A percentile compares a stretch with the other conserved stretches of the same genome.
Conservation (phyloP, 2,329 filamentous ascomycete species). For the Fusarium sp. region DNA sequence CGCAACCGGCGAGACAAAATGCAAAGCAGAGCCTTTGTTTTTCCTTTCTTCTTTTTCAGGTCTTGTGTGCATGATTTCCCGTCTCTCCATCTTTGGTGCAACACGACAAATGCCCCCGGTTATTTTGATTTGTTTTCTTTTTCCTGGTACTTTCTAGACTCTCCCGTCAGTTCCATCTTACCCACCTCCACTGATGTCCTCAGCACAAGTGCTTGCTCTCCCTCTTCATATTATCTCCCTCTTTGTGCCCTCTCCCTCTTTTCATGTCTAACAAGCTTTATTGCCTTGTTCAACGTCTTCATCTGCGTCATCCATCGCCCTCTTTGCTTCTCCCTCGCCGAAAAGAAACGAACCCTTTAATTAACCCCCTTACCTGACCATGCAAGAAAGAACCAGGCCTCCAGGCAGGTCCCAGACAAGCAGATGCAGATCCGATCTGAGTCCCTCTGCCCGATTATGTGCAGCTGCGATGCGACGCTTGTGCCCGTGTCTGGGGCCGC, state of each 20-base stretch:
- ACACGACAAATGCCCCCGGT: background rate
- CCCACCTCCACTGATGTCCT: constrained; percentile 2
- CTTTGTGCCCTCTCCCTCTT: constrained; percentile 12
- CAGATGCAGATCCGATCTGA: constrained; percentile 31
- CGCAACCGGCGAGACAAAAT: constrained; percentile 12
- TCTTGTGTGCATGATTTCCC: background rate
- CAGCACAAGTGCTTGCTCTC: constrained; percentile 5
- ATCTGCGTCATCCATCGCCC: constrained; percentile 12
- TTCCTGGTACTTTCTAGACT: constrained; percentile 7
- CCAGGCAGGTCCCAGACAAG: constrained; percentile 20
- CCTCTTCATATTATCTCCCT: background rate
- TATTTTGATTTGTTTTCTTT: background rate
- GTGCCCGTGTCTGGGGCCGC: background rate
- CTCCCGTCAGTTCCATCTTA: constrained; percentile 4
- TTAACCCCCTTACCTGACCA: constrained; percentile 23
- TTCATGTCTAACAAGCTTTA: constrained; percentile 6
- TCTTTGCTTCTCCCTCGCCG: constrained; percentile 20
- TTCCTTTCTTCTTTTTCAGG: background rate
- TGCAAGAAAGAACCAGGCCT: constrained; percentile 28
- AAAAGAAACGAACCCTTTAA: constrained; percentile 38
- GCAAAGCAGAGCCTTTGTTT: background rate
- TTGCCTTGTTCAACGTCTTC: constrained; percentile 15
- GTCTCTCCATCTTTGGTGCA: background rate
- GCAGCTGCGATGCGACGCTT: constrained; percentile 12
- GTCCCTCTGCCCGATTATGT: constrained; percentile 13